Evolutionary conservation across 257 asterid species (phyloP), one percentile per base, ranked within the genome.

Genomic region (Mentha longifolia): DNA sequence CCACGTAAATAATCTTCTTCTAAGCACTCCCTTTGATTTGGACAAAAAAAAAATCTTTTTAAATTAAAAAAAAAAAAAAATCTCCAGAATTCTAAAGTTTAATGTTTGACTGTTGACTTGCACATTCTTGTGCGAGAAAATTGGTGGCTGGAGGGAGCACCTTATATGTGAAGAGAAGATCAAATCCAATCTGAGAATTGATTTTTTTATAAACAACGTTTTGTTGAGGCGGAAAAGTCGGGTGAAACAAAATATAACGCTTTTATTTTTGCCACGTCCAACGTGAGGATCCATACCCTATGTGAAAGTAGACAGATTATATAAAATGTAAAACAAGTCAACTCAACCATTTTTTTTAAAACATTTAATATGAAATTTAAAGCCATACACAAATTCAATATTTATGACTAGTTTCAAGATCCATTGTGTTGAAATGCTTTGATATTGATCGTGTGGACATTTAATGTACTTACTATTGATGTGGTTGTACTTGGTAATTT

Each of bases 121-220:
- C 42, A 49, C 33, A 31, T 49, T 31, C 16, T 35, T 15, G 56
- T 14, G 67, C 57, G 41, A 43, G 67, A 57, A 72, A 72, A 3
- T 62, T 15, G 56, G 63, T 72, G 77, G 77, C 77, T 71, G 76
- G 76, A 35, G 37, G 37, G 2, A 72, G 70, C 55, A 22, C 31
- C 39, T 25, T 11, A 43, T 5, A 22, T 68, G 63, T 3, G 50
- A 67, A 60, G 33, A 19, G 19, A 35, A 33, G 19, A 47, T 41
- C 51, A 25, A 7, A 60, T 41, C 51, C 39, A 7, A 60, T 31
- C 4, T 17, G 19, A 25, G 7, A 35, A 4, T 16, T 50, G 35
- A 67, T 9, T 30, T 70, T 25, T 58, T 58, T 5, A 28, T 9
- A 4, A 42, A 50, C n/a, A 37, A n/a, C 1, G 73, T 54, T 0